Percentiles rank a stretch among this genome's conserved stretches.
These are phyloP conservation scores for Aspergillus jensenii DNA, from an alignment of 2,329 filamentous ascomycete genomes.

Conservation along the genomic window DNA sequence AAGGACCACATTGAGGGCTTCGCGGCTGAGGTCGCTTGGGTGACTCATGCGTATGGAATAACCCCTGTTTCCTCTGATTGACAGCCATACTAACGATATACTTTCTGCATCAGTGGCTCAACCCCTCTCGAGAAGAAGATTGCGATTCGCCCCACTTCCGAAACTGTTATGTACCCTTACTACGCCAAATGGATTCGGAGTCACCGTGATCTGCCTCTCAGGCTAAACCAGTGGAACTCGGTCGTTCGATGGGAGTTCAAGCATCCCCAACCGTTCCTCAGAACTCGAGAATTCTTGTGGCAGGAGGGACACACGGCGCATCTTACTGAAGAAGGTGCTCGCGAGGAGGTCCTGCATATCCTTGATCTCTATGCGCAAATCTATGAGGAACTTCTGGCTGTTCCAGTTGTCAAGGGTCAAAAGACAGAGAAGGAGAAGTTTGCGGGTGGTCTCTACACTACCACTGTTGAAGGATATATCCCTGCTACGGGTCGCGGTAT, in stretches of 20 bases:
- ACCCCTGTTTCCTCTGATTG: slow-evolving; percentile 4
- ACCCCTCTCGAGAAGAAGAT: slow-evolving; percentile 84
- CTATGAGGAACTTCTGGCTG: slow-evolving; percentile 90
- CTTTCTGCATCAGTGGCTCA: slow-evolving; percentile 63
- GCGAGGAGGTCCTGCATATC: slow-evolving; percentile 86
- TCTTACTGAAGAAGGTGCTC: slow-evolving; percentile 77
- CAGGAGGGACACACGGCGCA: slow-evolving; percentile 96
- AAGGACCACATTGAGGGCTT: slow-evolving; percentile 99
- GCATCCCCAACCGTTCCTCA: slow-evolving; percentile 79
- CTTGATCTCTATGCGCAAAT: slow-evolving; percentile 89
- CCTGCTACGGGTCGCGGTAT: slow-evolving; percentile 94
- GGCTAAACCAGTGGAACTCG: slow-evolving; percentile 98
- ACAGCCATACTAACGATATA: slow-evolving; percentile 4
- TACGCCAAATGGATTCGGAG: slow-evolving; percentile 96
- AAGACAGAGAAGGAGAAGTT: slow-evolving; percentile 99
- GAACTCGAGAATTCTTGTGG: slow-evolving; percentile 95
- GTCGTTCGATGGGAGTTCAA: slow-evolving; percentile 97
- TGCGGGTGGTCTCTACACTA: slow-evolving; percentile 93
- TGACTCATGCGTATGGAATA: slow-evolving; percentile 47
- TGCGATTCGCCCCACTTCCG: slow-evolving; percentile 67
- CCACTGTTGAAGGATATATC: slow-evolving; percentile 95
- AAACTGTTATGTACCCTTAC: slow-evolving; percentile 91
- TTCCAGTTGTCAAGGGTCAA: slow-evolving; percentile 86
- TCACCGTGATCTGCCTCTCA: slow-evolving; percentile 89
- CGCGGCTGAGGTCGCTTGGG: slow-evolving; percentile 65